phyloP scores from a whole-genome alignment of 2,329 filamentous ascomycete species.

The Sporothrix curviconia region DNA sequence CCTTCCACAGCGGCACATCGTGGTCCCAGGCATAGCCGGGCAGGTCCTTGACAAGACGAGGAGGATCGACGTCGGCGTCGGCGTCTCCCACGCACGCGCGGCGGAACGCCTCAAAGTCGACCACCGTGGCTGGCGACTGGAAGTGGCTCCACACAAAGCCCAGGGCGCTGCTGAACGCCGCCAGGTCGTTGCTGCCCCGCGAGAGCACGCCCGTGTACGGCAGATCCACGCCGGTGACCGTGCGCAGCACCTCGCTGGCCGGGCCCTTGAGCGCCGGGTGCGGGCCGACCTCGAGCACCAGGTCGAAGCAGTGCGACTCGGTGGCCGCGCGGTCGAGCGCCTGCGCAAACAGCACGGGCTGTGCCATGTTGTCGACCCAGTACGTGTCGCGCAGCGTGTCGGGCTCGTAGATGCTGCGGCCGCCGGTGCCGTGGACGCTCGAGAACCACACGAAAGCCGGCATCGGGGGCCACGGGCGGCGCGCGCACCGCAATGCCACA shows the following conservation, averaged over 20 bases:
- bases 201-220: conserved; percentile 12
- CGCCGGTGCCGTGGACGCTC: conserved; percentile 29
- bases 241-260: conserved; percentile 20
- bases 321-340: conserved; percentile 14
- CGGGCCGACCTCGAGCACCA: conserved; percentile 26
- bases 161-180: conserved; percentile 11
- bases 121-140: not conserved
- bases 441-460: conserved; percentile 33
- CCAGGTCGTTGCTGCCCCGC: conserved; percentile 16
- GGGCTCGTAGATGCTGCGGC: conserved; percentile 12
- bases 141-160: conserved; percentile 16
- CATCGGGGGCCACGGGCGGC: conserved; percentile 11
- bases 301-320: conserved; percentile 14
- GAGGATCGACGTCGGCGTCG: not conserved
- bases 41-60: conserved; percentile 15
- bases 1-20: conserved; percentile 19
- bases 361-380: conserved; percentile 28
- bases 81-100: conserved; percentile 2
- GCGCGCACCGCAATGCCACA: conserved; percentile 23
- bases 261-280: conserved; percentile 24
- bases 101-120: conserved; percentile 18
- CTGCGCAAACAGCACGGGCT: conserved; percentile 26
- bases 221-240: conserved; percentile 17
- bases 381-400: conserved; percentile 21
- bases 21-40: conserved; percentile 21